These are phyloP conservation scores for Ophiocordyceps polyrhachis-furcata DNA, from an alignment of 2,329 filamentous ascomycete species.

Conservation along the genomic window DNA sequence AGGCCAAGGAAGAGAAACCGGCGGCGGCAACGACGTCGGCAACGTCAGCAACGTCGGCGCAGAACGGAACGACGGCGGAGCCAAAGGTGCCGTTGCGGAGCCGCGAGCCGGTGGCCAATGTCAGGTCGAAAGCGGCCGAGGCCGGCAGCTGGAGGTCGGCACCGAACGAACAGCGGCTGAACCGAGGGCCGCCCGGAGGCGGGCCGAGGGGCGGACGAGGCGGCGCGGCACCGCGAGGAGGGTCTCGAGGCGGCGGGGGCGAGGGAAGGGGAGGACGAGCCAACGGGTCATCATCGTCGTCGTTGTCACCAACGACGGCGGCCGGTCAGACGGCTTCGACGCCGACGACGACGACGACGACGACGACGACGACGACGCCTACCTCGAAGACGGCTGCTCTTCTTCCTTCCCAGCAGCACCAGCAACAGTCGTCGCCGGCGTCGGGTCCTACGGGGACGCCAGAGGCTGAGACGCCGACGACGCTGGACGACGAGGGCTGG, in stretches of 20 bases:
- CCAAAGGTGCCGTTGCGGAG: conserved; percentile 25
- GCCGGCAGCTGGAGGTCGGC: conserved; percentile 41
- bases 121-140: conserved; percentile 37
- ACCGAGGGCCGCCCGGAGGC: conserved; percentile 20
- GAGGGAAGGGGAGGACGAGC: conserved; percentile 23
- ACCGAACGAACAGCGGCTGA: conserved; percentile 28
- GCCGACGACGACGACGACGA: conserved; percentile 6
- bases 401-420: conserved; percentile 10
- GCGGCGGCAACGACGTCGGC: conserved; percentile 12
- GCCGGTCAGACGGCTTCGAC: too few relatives aligned
- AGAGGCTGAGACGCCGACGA: conserved; percentile 14
- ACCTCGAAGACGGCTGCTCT: not conserved
- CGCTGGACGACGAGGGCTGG: conserved; percentile 43
- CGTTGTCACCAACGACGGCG: conserved; percentile 6
- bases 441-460: conserved; percentile 9
- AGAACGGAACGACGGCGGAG: conserved; percentile 20
- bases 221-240: conserved; percentile 19
- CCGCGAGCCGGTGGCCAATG: conserved; percentile 18
- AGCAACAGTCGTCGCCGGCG: not conserved
- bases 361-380: not conserved
- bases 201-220: conserved; percentile 23
- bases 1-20: conserved; percentile 3
- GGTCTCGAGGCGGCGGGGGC: conserved; percentile 25
- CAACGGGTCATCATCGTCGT: conserved; percentile 24
- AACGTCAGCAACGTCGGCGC: too few relatives aligned